phyloP scores from a whole-genome alignment of 2,329 filamentous ascomycete genomes.

The Fusarium oxysporum region DNA sequence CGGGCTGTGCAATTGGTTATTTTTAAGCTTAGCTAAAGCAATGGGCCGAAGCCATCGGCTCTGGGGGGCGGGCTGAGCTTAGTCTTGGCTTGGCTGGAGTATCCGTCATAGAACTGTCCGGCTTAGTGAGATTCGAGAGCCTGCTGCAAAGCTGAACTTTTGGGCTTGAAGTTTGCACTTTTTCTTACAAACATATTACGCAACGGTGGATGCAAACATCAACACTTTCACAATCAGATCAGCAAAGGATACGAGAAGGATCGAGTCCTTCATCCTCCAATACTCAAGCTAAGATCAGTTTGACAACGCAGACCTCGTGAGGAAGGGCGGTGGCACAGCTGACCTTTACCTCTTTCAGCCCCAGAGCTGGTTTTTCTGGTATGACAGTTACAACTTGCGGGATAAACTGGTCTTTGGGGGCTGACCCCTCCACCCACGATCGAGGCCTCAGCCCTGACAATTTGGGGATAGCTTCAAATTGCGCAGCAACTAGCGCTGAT shows the following conservation, averaged over 20 bases:
- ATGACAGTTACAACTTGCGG: not conserved
- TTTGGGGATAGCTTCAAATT: not conserved
- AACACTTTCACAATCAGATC: not conserved
- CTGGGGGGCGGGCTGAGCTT: not conserved
- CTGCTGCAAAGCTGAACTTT: not conserved
- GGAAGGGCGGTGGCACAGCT: slow-evolving; percentile 24
- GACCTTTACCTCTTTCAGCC: slow-evolving; percentile 16
- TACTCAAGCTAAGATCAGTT: not conserved
- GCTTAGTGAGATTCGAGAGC: not conserved
- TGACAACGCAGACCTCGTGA: not conserved
- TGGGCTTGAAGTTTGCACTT: not conserved
- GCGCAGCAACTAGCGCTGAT: slow-evolving; percentile 17
- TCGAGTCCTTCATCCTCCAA: not conserved
- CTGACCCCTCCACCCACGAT: not conserved
- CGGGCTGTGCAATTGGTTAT: not conserved
- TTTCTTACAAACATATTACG: not conserved
- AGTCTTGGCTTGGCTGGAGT: not conserved
- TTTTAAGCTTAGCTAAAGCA: not conserved
- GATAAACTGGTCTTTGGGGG: slow-evolving; percentile 5
- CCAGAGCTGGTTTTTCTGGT: slow-evolving; percentile 10
- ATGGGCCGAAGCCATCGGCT: not conserved
- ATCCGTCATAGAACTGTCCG: not conserved
- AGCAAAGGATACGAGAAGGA: slow-evolving; percentile 27
- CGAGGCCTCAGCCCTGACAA: slow-evolving; percentile 19
- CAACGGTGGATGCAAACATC: not conserved